phyloP scores from a whole-genome alignment of 2,329 filamentous ascomycete species.

The Fusarium pininemorale region DNA sequence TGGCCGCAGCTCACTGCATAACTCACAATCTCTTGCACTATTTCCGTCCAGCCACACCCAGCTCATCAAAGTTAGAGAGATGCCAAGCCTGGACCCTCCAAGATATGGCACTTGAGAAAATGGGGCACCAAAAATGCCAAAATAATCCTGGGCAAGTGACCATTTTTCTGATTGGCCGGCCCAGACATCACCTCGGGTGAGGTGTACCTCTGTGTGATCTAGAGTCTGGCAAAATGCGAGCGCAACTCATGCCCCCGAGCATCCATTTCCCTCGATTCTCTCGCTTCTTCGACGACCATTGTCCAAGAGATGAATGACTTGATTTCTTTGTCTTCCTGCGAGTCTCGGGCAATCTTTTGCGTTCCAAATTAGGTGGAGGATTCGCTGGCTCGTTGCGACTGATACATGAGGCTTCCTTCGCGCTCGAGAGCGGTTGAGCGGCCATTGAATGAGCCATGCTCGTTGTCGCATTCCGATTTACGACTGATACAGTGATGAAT shows the following conservation, averaged over 20 bases:
- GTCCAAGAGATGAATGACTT: slow-evolving; percentile 46
- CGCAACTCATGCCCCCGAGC: slow-evolving; percentile 44
- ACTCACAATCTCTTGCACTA: slow-evolving; percentile 29
- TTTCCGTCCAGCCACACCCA: slow-evolving; percentile 41
- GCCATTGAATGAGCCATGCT: slow-evolving; percentile 36
- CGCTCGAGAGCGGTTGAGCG: slow-evolving; percentile 27
- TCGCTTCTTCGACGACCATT: slow-evolving; percentile 42
- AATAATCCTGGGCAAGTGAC: slow-evolving; percentile 48
- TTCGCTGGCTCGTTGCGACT: slow-evolving; percentile 30
- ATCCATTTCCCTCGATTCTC: slow-evolving; percentile 43
- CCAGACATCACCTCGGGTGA: slow-evolving; percentile 47
- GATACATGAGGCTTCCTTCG: slow-evolving; percentile 14
- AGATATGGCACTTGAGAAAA: slow-evolving; percentile 45
- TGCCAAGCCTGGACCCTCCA: slow-evolving; percentile 38
- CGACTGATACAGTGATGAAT: slow-evolving; percentile 13
- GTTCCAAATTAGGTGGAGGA: slow-evolving; percentile 18
- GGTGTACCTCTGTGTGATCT: slow-evolving; percentile 49
- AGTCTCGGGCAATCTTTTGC: slow-evolving; percentile 36
- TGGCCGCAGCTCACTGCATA: slow-evolving; percentile 20
- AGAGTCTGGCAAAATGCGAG: slow-evolving; percentile 42
- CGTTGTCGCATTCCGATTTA: slow-evolving; percentile 48
- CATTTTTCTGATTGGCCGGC: slow-evolving; percentile 53
- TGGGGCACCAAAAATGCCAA: slow-evolving; percentile 47
- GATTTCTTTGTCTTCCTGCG: slow-evolving; percentile 39
- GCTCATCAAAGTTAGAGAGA: slow-evolving; percentile 18